Conservation (phyloP, 1,284 basidiomycete species). For the Moesziomyces aphidis region DNA sequence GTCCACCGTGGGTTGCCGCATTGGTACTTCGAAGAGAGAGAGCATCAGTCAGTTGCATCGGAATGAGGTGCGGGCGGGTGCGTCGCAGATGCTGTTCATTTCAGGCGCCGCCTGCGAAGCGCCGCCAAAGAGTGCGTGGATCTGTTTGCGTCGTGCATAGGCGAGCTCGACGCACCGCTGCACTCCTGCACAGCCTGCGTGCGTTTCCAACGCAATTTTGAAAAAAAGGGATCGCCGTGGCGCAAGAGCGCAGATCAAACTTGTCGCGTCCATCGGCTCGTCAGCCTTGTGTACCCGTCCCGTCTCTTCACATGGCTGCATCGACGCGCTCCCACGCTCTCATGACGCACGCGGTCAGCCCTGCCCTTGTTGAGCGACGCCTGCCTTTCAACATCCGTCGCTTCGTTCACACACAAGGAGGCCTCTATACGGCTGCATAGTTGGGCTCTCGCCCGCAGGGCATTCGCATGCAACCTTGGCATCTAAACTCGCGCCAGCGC, state of each 20-base stretch:
- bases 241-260: neutral
- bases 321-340: neutral
- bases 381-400: too few relatives aligned
- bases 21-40: too few relatives aligned
- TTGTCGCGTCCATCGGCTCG: neutral
- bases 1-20: too few relatives aligned
- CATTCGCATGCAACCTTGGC: too few relatives aligned
- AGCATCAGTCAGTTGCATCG: too few relatives aligned
- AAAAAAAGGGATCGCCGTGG: neutral
- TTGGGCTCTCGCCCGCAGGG: too few relatives aligned
- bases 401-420: too few relatives aligned
- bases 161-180: conserved; percentile 2
- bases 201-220: neutral
- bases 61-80: neutral
- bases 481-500: too few relatives aligned
- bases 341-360: neutral
- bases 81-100: neutral
- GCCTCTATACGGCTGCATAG: too few relatives aligned
- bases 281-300: neutral
- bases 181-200: neutral
- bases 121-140: neutral
- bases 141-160: conserved; percentile 14
- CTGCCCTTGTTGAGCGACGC: too few relatives aligned
- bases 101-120: neutral
- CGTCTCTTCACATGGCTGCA: neutral